Conservation (phyloP, 2,329 filamentous ascomycete genomes). For the Chaetothyriales sp. region DNA sequence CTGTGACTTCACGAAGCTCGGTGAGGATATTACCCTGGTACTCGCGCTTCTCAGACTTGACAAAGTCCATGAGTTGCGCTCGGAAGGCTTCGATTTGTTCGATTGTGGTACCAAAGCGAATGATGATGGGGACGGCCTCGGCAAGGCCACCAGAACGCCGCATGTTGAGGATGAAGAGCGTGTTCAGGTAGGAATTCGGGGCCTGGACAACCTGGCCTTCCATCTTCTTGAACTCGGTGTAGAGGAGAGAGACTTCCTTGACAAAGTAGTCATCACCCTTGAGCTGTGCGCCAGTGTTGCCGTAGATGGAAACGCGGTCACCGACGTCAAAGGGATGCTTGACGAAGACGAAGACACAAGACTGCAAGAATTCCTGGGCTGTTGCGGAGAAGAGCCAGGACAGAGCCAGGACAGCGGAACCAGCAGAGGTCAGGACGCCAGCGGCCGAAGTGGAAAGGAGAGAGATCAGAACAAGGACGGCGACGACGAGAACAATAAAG, state of each 20-base stretch:
- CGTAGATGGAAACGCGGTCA: conserved; percentile 82
- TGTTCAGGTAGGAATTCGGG: conserved; percentile 86
- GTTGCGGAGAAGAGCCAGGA: conserved; percentile 89
- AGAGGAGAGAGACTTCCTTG: conserved; percentile 81
- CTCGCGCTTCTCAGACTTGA: conserved; percentile 72
- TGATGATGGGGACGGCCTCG: conserved; percentile 67
- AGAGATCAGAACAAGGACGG: conserved; percentile 74
- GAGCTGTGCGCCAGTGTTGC: conserved; percentile 66
- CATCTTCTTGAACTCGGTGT: conserved; percentile 98
- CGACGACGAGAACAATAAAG: conserved; percentile 69
- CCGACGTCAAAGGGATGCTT: conserved; percentile 97
- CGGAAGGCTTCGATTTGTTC: conserved; percentile 74
- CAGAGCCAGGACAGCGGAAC: conserved; percentile 73
- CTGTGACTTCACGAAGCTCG: conserved; percentile 63
- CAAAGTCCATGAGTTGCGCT: conserved; percentile 67
- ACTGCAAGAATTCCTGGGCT: conserved; percentile 87
- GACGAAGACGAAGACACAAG: conserved; percentile 87
- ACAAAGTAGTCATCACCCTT: conserved; percentile 91
- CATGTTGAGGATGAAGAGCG: conserved; percentile 87
- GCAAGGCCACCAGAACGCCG: conserved; percentile 77
- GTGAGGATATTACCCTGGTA: conserved; percentile 77
- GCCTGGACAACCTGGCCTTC: conserved; percentile 92
- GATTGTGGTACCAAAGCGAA: conserved; percentile 77
- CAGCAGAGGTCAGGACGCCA: conserved; percentile 76
- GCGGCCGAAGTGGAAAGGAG: conserved; percentile 84